Evolutionary conservation across 2,329 filamentous ascomycete genomes (phyloP).

Genomic region (Hypoxylon sp.): DNA sequence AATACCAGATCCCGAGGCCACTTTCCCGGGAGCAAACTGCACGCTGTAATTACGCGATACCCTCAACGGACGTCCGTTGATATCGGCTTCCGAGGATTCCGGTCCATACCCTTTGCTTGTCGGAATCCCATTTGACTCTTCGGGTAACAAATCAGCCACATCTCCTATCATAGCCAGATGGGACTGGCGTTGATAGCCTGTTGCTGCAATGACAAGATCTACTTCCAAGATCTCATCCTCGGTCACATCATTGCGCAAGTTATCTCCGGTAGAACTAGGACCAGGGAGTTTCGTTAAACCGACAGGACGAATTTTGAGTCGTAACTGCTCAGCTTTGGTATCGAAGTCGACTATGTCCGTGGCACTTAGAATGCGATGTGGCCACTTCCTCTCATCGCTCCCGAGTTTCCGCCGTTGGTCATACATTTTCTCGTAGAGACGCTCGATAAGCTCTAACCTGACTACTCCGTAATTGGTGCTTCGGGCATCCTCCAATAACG

Average conservation of each 20-base stretch:
- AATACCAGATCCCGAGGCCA: slow-evolving; percentile 81
- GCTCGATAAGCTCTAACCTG: slow-evolving; percentile 88
- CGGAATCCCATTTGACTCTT: slow-evolving; percentile 47
- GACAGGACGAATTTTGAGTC: slow-evolving; percentile 70
- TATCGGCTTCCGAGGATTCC: slow-evolving; percentile 52
- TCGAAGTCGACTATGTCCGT: slow-evolving; percentile 76
- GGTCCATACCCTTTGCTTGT: slow-evolving; percentile 24
- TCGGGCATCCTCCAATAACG: slow-evolving; percentile 75
- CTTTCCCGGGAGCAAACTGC: slow-evolving; percentile 74
- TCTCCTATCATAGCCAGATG: slow-evolving; percentile 82
- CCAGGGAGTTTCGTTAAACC: slow-evolving; percentile 47
- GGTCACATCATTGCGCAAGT: slow-evolving; percentile 46
- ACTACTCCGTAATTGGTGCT: slow-evolving; percentile 97
- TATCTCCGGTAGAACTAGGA: background rate
- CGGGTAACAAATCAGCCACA: slow-evolving; percentile 75
- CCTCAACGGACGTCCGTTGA: slow-evolving; percentile 63
- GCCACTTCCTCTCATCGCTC: slow-evolving; percentile 79
- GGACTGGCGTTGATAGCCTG: slow-evolving; percentile 83
- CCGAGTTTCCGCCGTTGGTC: slow-evolving; percentile 80
- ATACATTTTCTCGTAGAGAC: slow-evolving; percentile 89
- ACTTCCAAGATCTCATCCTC: slow-evolving; percentile 76
- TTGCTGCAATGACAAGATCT: slow-evolving; percentile 87
- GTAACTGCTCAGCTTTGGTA: slow-evolving; percentile 64
- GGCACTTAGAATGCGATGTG: slow-evolving; percentile 81
- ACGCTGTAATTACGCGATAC: slow-evolving; percentile 85